A percentile compares a stretch with the other conserved stretches of the same genome.
These are phyloP conservation scores for Colletotrichum falcatum DNA, from an alignment of 2,329 filamentous ascomycete species.

Conservation along the genomic window DNA sequence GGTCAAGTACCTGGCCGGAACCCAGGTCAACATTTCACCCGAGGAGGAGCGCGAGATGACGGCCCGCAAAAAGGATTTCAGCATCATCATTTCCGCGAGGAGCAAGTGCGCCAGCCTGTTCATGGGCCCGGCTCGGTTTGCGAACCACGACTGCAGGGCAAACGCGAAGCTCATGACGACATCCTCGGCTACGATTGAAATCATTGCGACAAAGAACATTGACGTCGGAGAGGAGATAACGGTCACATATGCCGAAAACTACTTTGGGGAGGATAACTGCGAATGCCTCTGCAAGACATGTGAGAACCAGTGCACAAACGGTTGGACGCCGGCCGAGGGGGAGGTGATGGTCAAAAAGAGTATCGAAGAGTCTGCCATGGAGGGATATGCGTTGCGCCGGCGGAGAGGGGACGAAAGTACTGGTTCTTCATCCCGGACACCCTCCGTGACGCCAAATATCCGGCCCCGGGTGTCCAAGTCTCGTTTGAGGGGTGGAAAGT, in stretches of 20 bases:
- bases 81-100: slow-evolving; percentile 92
- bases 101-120: slow-evolving; percentile 93
- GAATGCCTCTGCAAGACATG: slow-evolving; percentile 94
- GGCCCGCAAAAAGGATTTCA: slow-evolving; percentile 90
- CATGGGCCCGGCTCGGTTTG: slow-evolving; percentile 93
- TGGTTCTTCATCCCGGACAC: slow-evolving; percentile 64
- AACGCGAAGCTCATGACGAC: slow-evolving; percentile 90
- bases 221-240: slow-evolving; percentile 93
- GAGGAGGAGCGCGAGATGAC: slow-evolving; percentile 90
- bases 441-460: slow-evolving; percentile 56
- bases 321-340: slow-evolving; percentile 76
- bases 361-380: slow-evolving; percentile 64
- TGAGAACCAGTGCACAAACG: slow-evolving; percentile 80
- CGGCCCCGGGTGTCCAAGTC: slow-evolving; percentile 44
- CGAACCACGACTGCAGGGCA: slow-evolving; percentile 95
- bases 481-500: slow-evolving; percentile 44
- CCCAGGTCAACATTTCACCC: slow-evolving; percentile 90
- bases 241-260: slow-evolving; percentile 94
- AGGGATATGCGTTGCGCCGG: slow-evolving; percentile 68
- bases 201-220: slow-evolving; percentile 86
- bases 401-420: slow-evolving; percentile 64
- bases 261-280: slow-evolving; percentile 95
- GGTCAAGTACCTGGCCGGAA: slow-evolving; percentile 91
- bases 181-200: slow-evolving; percentile 88
- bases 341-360: slow-evolving; percentile 60